Base-by-base conservation (phyloP, 345 rosid genomes). In the Pistacia atlantica region DNA sequence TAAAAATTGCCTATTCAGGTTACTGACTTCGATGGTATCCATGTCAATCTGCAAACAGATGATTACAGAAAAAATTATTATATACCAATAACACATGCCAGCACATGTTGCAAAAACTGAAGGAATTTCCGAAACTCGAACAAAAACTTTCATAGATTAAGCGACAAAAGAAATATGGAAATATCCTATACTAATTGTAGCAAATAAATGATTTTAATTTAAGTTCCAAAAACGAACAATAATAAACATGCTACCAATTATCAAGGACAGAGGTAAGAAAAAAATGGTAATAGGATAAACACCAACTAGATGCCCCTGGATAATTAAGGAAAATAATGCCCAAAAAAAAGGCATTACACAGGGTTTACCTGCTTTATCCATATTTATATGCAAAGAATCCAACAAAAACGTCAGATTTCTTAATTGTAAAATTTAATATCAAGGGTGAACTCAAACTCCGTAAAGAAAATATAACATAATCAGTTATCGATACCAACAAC, bases 1-100 rank as follows among this genome's bases (percentile, higher is more conserved):
- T 70, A 96, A 82, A 84, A 96, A 94, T 69, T 96, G 99, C 77
- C 99, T 89, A 81, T 96, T 96, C 73, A 96, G 89, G 88, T 96
- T 96, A 82, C 99, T 96, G 69, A 96, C 99, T 93, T 96, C 99
- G 78, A 96, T 96, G 11, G 97, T 94, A 72, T 96, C 99, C 99
- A 96, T 91, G 85, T 96, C 99, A 80, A 96, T 96, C 99, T 96
- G 90, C 83, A 85, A 72, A 65, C 18, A 70, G 73, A 68, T 69
- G 52, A 55, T 60, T 60, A 45, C 16, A 35, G 37, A 78, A 14
- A 11, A 28, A 78, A 4, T 4, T 20, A 56, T 16, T 13, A 59
- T 42, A 42, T 56, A 11, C 20, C 46, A 33, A 59, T 31, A 69
- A 28, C 4, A 22, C 11, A 42, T 22, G 25, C 28, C 11, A 37